Base-by-base conservation (phyloP, 345 rosid species). In the Hirschfeldia incana region DNA sequence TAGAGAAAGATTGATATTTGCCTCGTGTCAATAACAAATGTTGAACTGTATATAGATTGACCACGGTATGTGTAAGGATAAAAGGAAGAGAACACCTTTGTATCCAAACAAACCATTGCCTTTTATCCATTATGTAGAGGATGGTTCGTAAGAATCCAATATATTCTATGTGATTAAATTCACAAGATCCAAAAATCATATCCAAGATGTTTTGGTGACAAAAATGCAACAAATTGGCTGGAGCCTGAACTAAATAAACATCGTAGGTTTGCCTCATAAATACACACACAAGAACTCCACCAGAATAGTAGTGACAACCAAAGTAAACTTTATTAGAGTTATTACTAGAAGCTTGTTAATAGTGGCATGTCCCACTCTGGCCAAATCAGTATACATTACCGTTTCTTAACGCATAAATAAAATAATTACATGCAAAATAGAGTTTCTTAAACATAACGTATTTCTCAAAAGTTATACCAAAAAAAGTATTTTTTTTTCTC, bases 1-100 rank as follows among this genome's bases (percentile, higher is more conserved):
- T 51, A 17, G 1, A 64, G 17, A 65, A 26, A 71, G 57, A 59
- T 8, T 55, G 66, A 64, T 16, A 6, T 64, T 30, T 61, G 65
- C 9, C 28, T 61, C 9, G 34, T 60, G 65, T 60, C 65, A 12
- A 60, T 28, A 11, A 60, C 65, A 60, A 46, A 60, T 28, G 34
- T 60, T 11, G 65, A 28, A 60, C 34, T 60, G 65, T 57, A 57
- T 57, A 91, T 93, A 28, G 97, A 95, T 88, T 91, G 99, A 78
- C 99, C 97, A 28, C 91, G 97, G 79, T 91, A 91, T 83, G 93
- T 90, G 80, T 95, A 91, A 46, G 67, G 29, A 46, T 33, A 51
- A 21, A 39, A 10, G 49, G 49, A 29, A 29, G 32, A 29, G 3
- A 29, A 29, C 32, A 29, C 32, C 32, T 29, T 29, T 2, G 32